Conservation (phyloP, 495 filamentous ascomycete species). For the Peziza echinospora region DNA sequence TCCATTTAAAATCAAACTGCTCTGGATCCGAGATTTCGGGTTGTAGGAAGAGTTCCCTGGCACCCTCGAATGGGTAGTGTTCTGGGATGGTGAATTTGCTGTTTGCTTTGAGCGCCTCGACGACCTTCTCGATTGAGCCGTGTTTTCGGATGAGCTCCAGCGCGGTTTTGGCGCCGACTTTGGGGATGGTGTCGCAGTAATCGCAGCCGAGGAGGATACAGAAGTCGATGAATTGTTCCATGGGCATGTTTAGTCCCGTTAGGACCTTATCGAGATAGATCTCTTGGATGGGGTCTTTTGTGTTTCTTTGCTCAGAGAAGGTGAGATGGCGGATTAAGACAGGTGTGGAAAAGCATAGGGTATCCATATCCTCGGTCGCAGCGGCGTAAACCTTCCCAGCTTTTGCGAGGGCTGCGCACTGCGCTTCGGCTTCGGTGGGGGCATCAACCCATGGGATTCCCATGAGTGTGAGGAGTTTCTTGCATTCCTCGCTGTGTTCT, state of each 20-base stretch:
- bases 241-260: conserved; percentile 67
- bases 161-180: conserved; percentile 75
- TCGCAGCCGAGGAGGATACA: conserved; percentile 97
- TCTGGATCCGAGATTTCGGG: conserved; percentile 77
- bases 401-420: conserved; percentile 75
- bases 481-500: conserved; percentile 91
- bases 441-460: conserved; percentile 88
- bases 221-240: conserved; percentile 82
- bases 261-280: conserved; percentile 69
- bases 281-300: conserved; percentile 89
- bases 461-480: conserved; percentile 76
- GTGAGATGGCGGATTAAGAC: conserved; percentile 84
- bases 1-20: conserved; percentile 94
- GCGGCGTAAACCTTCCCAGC: conserved; percentile 93
- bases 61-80: conserved; percentile 84
- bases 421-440: conserved; percentile 90
- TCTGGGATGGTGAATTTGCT: conserved; percentile 66
- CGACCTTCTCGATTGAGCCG: conserved; percentile 63
- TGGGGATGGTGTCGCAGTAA: conserved; percentile 88
- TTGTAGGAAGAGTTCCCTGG: conserved; percentile 70
- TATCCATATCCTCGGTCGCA: conserved; percentile 98
- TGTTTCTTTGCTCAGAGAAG: conserved; percentile 64
- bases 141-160: conserved; percentile 83
- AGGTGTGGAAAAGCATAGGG: conserved; percentile 79
- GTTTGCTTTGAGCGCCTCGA: conserved; percentile 56